Base-by-base conservation (phyloP, 768 basidiomycete species). In the Podaxis sp. region DNA sequence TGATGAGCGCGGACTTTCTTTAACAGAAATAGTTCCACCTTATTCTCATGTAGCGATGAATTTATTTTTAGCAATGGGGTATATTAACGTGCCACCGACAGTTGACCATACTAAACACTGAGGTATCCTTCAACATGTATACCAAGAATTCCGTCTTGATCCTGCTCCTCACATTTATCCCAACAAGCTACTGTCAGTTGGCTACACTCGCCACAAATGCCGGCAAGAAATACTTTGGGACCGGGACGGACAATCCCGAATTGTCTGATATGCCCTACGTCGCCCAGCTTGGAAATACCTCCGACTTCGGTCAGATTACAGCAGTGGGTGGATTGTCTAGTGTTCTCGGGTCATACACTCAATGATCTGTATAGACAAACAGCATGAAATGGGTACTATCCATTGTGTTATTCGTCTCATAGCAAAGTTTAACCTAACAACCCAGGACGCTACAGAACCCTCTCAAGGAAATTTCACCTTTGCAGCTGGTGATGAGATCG, bases 371-470 rank as follows among this genome's bases (percentile, higher is more conserved):
- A 0, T 50, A 74, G 72, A 67, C 73, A 6, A 84, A 84, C 65
- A 79, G 75, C 63, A 82, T 84, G 82, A 84, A 85, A 79, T 84
- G 82, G 43, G 43, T 46, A n/a, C 9, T 2, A 19, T 19, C 5
- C 19, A 8, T n/a, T 7, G 43, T 19, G 19, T 46, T n/a, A 17
- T n/a, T 46, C 9, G 6, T 3, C 43, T 17, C 8, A 46, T 6
- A 33, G 8, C 6, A 19, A 19, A 7, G 2, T 17, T 22, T 17
- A n/a, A 17, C 15, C 33, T 33, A 33, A 9, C 43, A 15, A 15
- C 2, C 15, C 19, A 46, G 83, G 82, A 82, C 62, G 80, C 82
- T 4, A 84, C 81, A 5, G 83, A 86, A 66, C 83, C 84, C 15
- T 66, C 69, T 2, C 80, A 73, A 37, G 82, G 81, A 8, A 68